Percentiles rank a stretch among this genome's conserved stretches.
These are phyloP conservation scores for Telopea speciosissima DNA, from an alignment of 177 flowering plant genomes.

Conservation along the genomic window DNA sequence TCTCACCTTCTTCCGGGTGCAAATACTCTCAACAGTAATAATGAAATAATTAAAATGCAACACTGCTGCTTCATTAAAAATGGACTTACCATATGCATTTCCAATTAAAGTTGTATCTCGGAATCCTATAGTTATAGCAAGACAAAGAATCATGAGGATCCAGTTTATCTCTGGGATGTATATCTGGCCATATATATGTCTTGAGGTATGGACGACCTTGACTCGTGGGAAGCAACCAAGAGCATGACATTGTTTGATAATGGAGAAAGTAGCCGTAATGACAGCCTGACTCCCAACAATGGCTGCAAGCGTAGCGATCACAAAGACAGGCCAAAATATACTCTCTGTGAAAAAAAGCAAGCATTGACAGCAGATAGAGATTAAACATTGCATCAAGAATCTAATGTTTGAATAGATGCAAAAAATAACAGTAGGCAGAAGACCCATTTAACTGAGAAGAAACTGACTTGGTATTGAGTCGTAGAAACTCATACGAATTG, in stretches of 20 bases:
- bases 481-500: conserved; percentile 48
- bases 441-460: background rate
- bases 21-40: background rate
- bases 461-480: conserved; percentile 72
- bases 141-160: conserved; percentile 76
- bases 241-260: conserved; percentile 70
- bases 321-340: conserved; percentile 75
- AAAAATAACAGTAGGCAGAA: background rate
- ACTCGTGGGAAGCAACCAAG: conserved; percentile 78
- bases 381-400: background rate
- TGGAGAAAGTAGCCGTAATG: conserved; percentile 74
- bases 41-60: background rate
- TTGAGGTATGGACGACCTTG: conserved; percentile 77
- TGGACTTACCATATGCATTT: conserved; percentile 67
- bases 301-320: conserved; percentile 68
- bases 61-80: background rate
- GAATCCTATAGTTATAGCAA: conserved; percentile 63
- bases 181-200: conserved; percentile 70
- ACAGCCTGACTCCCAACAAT: conserved; percentile 83
- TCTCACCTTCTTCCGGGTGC: background rate
- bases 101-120: conserved; percentile 67
- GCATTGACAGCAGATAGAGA: background rate
- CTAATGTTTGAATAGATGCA: background rate
- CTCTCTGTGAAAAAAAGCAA: conserved; percentile 31
- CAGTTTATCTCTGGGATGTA: conserved; percentile 82